phyloP scores from a whole-genome alignment of 768 basidiomycete genomes.

The Macrolepiota albuminosa region DNA sequence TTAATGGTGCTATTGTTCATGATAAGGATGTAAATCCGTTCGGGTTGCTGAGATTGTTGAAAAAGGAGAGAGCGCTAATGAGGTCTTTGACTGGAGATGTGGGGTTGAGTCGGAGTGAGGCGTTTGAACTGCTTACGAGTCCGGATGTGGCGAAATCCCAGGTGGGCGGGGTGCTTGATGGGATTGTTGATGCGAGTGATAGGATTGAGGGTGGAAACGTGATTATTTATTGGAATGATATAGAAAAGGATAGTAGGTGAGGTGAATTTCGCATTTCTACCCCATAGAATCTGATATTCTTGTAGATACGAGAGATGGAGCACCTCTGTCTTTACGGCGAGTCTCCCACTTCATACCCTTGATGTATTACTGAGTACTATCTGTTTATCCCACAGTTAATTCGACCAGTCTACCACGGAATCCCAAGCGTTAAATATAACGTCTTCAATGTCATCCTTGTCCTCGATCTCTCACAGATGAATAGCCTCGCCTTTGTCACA shows the following conservation, averaged over 20 bases:
- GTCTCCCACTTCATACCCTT: conserved; percentile 13
- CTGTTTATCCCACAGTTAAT: conserved; percentile 47
- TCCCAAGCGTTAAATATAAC: conserved; percentile 72
- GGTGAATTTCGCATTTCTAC: conserved; percentile 17
- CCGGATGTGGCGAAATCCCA: conserved; percentile 48
- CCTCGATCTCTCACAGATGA: conserved; percentile 69
- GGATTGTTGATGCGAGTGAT: conserved; percentile 90
- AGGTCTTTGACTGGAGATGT: conserved; percentile 48
- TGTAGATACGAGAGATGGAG: conserved; percentile 49
- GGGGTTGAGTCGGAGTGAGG: conserved; percentile 60
- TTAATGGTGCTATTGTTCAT: conserved; percentile 68
- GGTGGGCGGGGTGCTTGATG: conserved; percentile 51
- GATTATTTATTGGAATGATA: conserved; percentile 86
- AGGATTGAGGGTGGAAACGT: conserved; percentile 69
- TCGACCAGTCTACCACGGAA: conserved; percentile 75
- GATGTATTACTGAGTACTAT: not conserved
- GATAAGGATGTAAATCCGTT: conserved; percentile 70
- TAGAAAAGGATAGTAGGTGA: conserved; percentile 76
- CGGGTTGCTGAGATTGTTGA: conserved; percentile 63
- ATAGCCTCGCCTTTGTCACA: conserved; percentile 57
- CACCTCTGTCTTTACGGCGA: conserved; percentile 45
- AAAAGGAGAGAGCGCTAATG: conserved; percentile 66
- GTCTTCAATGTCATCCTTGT: conserved; percentile 80
- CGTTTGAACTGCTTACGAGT: conserved; percentile 71
- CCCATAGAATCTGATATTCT: not conserved